Conservation (phyloP, 345 rosid genomes). For the Salix viminalis region DNA sequence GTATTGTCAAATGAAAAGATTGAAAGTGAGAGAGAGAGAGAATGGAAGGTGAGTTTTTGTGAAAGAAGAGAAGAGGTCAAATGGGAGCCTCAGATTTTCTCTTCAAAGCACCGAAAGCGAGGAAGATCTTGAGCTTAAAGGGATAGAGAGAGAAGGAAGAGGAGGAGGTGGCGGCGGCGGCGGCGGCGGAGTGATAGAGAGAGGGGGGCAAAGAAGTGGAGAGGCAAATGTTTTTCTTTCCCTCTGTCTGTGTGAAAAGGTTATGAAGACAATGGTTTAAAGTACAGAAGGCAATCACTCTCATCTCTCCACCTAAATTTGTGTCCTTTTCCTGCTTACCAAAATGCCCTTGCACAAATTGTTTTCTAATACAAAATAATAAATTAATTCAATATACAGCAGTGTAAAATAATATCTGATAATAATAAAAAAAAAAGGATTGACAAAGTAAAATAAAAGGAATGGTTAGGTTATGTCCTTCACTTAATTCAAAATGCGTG, state of each 20-base stretch:
- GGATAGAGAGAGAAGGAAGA: not conserved
- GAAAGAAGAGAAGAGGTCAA: constrained; percentile 5
- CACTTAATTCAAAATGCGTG: too few species aligned
- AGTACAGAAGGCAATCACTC: constrained; percentile 18
- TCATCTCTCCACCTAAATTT: not conserved
- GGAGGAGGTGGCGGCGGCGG: not conserved
- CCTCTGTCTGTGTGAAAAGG: constrained; percentile 2
- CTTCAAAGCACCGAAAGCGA: constrained; percentile 37
- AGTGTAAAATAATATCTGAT: too few species aligned
- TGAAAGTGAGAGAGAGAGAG: constrained; percentile 1
- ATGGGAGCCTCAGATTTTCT: constrained; percentile 16
- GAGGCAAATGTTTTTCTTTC: constrained; percentile 1
- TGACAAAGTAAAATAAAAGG: too few species aligned
- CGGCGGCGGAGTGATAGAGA: not conserved
- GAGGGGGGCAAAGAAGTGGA: constrained; percentile 1
- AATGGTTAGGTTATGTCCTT: too few species aligned
- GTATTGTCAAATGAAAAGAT: not conserved
- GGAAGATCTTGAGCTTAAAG: constrained; percentile 31
- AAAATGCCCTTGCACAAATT: constrained; percentile 4
- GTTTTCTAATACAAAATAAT: not conserved
- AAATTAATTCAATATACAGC: too few species aligned
- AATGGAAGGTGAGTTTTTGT: not conserved
- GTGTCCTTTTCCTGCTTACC: not conserved
- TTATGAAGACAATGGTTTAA: constrained; percentile 10
- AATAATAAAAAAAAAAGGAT: too few species aligned